These are phyloP conservation scores for Penicillium odoratum DNA, from an alignment of 495 filamentous ascomycete species.

Conservation along the genomic window DNA sequence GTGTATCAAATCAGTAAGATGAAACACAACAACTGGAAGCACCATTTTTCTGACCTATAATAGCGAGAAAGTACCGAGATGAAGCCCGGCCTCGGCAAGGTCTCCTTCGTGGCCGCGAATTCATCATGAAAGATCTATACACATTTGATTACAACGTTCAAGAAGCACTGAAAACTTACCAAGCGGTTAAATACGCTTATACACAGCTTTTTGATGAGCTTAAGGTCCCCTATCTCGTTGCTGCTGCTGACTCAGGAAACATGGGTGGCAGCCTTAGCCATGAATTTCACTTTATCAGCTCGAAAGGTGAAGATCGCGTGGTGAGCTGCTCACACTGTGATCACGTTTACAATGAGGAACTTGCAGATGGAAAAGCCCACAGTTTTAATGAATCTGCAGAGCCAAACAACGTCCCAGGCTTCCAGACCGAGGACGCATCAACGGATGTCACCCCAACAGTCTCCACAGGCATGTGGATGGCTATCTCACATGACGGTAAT, in stretches of 20 bases:
- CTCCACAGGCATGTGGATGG: conserved; percentile 58
- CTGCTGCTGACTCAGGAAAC: conserved; percentile 88
- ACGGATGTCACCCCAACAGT: conserved; percentile 32
- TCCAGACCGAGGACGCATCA: conserved; percentile 32
- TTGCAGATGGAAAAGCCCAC: conserved; percentile 53
- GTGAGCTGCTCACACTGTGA: conserved; percentile 71
- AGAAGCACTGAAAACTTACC: conserved; percentile 74
- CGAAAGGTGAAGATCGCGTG: conserved; percentile 82
- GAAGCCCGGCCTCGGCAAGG: conserved; percentile 86
- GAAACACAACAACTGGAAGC: background rate
- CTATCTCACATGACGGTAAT: conserved; percentile 66
- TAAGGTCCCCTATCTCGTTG: conserved; percentile 78
- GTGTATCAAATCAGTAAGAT: conserved; percentile 87
- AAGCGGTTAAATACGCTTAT: conserved; percentile 69
- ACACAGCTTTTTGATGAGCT: conserved; percentile 74
- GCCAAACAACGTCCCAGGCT: conserved; percentile 20
- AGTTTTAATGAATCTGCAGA: conserved; percentile 10
- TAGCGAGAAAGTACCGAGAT: conserved; percentile 91
- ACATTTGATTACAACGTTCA: conserved; percentile 77
- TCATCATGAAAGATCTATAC: conserved; percentile 98
- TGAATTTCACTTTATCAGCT: conserved; percentile 85
- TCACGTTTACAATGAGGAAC: conserved; percentile 83
- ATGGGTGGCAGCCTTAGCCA: conserved; percentile 94
- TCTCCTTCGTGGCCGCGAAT: conserved; percentile 86
- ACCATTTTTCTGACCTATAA: conserved; percentile 12